These are phyloP conservation scores for Halophytophthora batemanensis DNA, from an alignment of 352 stramenopile species.

Conservation along the genomic window DNA sequence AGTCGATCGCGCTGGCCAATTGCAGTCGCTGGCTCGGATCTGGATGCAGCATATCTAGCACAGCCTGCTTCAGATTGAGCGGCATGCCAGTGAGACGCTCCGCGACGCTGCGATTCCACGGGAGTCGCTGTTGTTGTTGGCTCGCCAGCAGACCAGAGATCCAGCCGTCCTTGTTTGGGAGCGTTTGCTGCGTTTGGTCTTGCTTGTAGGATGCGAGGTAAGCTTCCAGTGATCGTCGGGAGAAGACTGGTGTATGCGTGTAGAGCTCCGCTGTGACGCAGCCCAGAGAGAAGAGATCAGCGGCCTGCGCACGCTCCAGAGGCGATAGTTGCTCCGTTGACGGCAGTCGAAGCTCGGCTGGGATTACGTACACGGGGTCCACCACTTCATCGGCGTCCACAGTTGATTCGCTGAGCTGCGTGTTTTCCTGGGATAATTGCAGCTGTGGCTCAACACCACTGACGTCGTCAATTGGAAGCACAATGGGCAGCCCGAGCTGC, in stretches of 20 bases:
- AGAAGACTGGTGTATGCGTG: constrained; percentile 54
- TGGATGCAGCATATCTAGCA: constrained; percentile 49
- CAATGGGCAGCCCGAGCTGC: constrained; percentile 43
- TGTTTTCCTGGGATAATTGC: too few relatives aligned
- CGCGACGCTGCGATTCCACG: constrained; percentile 29
- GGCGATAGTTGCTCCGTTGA: constrained; percentile 15
- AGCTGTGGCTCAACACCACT: too few relatives aligned
- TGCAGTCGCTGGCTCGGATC: constrained; percentile 35
- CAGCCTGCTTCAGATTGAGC: constrained; percentile 48
- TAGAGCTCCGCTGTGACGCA: constrained; percentile 76
- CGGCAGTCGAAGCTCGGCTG: constrained; percentile 7
- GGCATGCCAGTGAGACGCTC: constrained; percentile 31
- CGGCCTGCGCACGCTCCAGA: constrained; percentile 34
- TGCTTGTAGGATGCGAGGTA: constrained; percentile 28
- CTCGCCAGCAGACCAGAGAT: constrained; percentile 21
- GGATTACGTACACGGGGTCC: constrained; percentile 38
- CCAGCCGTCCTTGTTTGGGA: too few relatives aligned
- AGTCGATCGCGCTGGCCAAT: constrained; percentile 28
- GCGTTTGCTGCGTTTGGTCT: constrained; percentile 7
- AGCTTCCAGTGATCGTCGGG: constrained; percentile 33
- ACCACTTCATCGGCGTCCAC: constrained; percentile 46
- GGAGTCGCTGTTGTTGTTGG: constrained; percentile 10
- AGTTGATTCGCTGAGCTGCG: too few relatives aligned
- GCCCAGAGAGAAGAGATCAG: constrained; percentile 60
- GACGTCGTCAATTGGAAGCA: constrained; percentile 15